Evolutionary conservation across 345 rosid species (phyloP).

Genomic region (Salix purpurea): DNA sequence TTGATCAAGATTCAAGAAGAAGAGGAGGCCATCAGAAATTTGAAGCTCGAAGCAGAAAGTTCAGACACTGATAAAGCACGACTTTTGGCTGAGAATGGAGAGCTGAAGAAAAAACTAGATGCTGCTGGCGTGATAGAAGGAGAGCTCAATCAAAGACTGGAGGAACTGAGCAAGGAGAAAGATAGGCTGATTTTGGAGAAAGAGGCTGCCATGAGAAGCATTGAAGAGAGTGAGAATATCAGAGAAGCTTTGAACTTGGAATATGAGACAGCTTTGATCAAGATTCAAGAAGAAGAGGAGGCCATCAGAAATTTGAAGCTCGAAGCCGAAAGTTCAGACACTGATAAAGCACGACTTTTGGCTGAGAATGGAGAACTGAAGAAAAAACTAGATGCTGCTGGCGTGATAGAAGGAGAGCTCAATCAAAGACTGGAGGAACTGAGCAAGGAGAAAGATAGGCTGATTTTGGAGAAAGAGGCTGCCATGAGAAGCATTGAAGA

Average conservation of each 20-base stretch:
- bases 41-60: constrained; percentile 57
- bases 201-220: constrained; percentile 10
- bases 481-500: constrained; percentile 5
- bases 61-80: constrained; percentile 37
- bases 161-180: constrained; percentile 17
- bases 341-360: constrained; percentile 37
- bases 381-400: constrained; percentile 42
- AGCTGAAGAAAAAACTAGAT: constrained; percentile 18
- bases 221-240: background rate
- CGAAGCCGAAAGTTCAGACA: constrained; percentile 43
- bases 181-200: constrained; percentile 9
- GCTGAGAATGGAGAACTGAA: constrained; percentile 44
- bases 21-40: constrained; percentile 37
- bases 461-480: constrained; percentile 17
- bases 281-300: constrained; percentile 52
- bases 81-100: constrained; percentile 42
- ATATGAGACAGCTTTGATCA: constrained; percentile 44
- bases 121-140: constrained; percentile 37
- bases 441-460: constrained; percentile 5
- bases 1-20: constrained; percentile 48
- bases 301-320: constrained; percentile 42
- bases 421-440: constrained; percentile 21
- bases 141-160: constrained; percentile 27
- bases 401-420: constrained; percentile 37
- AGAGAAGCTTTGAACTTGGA: constrained; percentile 43